phyloP scores from a whole-genome alignment of 106 monocot species.

The Gastrodia elata region DNA sequence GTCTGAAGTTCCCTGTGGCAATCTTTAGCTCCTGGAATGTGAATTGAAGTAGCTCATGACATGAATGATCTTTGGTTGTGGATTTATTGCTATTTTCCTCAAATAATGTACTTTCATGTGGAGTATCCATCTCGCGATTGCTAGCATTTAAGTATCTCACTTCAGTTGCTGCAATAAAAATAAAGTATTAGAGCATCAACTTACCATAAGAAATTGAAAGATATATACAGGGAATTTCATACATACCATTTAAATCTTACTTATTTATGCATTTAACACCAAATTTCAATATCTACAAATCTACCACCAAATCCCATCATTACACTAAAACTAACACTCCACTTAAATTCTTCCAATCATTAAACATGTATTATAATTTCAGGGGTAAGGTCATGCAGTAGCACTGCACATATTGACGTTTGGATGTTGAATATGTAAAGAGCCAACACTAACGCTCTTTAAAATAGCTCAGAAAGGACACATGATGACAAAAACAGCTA shows the following conservation, averaged over 20 bases:
- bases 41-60: constrained; percentile 53
- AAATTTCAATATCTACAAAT: too few relatives aligned
- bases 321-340: too few relatives aligned
- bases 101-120: constrained; percentile 26
- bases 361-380: too few relatives aligned
- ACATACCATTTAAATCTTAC: too few relatives aligned
- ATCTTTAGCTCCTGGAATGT: constrained; percentile 79
- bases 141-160: constrained; percentile 81
- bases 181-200: background rate
- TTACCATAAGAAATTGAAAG: background rate
- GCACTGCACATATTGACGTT: too few relatives aligned
- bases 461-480: background rate
- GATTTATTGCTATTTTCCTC: constrained; percentile 23
- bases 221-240: too few relatives aligned
- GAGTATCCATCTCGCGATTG: constrained; percentile 46
- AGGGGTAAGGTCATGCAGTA: too few relatives aligned
- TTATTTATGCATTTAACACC: too few relatives aligned
- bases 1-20: constrained; percentile 90
- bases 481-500: background rate
- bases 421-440: too few relatives aligned
- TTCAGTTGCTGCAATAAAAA: constrained; percentile 48
- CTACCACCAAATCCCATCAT: too few relatives aligned
- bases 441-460: too few relatives aligned
- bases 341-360: too few relatives aligned
- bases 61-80: constrained; percentile 18